phyloP scores from a whole-genome alignment of 179 eudicot genomes.

The Amaranthus tricolor region DNA sequence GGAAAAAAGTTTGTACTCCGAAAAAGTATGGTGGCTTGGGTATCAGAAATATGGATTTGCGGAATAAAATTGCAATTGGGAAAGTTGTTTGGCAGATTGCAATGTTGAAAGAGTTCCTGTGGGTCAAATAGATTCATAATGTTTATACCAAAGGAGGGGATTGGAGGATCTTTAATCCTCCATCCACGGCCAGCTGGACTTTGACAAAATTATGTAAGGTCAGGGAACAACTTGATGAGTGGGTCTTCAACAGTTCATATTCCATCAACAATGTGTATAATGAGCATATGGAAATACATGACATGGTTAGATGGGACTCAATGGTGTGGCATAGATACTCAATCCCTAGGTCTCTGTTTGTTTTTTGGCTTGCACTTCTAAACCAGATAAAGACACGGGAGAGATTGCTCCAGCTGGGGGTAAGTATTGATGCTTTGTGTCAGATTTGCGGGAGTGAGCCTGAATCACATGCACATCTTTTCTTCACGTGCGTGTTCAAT shows the following conservation, averaged over 20 bases:
- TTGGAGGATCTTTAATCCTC: background rate
- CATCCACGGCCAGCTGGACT: background rate
- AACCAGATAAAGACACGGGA: background rate
- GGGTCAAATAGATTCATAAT: background rate
- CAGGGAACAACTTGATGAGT: background rate
- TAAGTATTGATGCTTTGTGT: too few relatives aligned
- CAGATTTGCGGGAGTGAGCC: too few relatives aligned
- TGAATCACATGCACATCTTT: too few relatives aligned
- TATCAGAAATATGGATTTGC: background rate
- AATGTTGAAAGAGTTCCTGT: background rate
- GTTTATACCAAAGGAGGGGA: background rate
- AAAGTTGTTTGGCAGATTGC: background rate
- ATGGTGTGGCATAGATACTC: background rate
- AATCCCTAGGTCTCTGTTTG: background rate
- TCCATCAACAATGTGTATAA: background rate
- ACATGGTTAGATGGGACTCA: background rate
- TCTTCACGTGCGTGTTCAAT: too few relatives aligned
- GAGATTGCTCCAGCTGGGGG: too few relatives aligned
- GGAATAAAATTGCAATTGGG: background rate
- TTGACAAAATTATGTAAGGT: background rate
- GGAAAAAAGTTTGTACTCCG: background rate
- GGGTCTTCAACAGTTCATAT: background rate
- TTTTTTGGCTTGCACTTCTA: background rate
- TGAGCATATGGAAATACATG: background rate
- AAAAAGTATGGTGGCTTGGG: background rate